Base-by-base conservation (phyloP, 2,329 filamentous ascomycete genomes). In the Ophiocordyceps sinensis region DNA sequence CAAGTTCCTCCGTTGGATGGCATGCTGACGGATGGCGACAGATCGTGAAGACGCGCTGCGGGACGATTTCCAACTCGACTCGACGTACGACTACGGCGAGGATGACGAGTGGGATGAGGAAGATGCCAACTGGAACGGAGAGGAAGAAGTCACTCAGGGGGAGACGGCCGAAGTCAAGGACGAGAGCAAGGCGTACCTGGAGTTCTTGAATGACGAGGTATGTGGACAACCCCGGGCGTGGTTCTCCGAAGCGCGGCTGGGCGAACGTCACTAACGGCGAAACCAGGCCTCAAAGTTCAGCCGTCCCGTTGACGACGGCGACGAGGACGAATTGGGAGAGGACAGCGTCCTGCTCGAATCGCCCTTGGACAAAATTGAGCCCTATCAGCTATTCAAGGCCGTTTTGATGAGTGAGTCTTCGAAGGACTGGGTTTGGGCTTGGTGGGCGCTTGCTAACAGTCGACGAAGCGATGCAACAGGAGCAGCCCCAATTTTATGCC, bases 331-430 rank as follows among this genome's bases (percentile, higher is more conserved):
- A 41, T 79, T 95, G 37, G 77, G 93, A 15, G 89, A 96, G 60
- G 91, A 96, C 53, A 89, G 88, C 58, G 83, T 85, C 44, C 70
- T 96, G 40, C 75, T 98, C 3, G 91, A 98, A 62, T 94, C 89
- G 12, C 88, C 89, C 14, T 71, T 98, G 21, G 91, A 98, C 62
- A 91, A 91, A 65, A 73, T 98, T 46, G 91, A 98, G 64, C 88
- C 89, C 3, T 98, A 98, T 55, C 75, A 80, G 57, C 69, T 94
- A 46, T 95, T 98, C 73, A 82, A 86, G 58, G 71, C 75, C 46
- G 80, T 85, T 15, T 68, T 96, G 49, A 63, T 89, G 56, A 82
- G 88, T 94, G 77, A 62, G 85, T 77, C 17, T 2, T 5, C 32
- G 14, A 17, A 15, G 15, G 15, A 17, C 13, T 17, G 14, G 4